A percentile compares a stretch with the other conserved stretches of the same genome.
Evolutionary conservation across 106 monocot genomes (phyloP).

Genomic region (Dioscorea dumetorum): DNA sequence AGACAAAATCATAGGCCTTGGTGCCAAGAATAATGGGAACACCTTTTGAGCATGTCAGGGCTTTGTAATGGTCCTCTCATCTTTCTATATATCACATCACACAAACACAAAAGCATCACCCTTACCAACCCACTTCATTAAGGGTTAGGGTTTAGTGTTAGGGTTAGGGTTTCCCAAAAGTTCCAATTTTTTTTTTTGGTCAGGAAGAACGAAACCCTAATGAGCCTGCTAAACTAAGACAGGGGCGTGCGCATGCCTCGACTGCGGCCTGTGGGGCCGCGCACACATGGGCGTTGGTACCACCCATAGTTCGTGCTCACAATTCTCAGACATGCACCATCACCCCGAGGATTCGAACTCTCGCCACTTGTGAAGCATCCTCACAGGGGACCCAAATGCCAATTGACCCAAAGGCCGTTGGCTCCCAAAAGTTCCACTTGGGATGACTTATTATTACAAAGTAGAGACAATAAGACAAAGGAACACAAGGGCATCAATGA

Average conservation of each 20-base stretch:
- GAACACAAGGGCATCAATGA: constrained; percentile 25
- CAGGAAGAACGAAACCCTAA: too few species aligned
- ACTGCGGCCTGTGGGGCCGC: too few species aligned
- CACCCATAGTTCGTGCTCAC: too few species aligned
- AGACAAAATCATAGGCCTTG: constrained; percentile 41
- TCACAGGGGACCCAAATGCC: too few species aligned
- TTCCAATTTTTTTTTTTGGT: too few species aligned
- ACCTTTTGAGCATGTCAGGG: constrained; percentile 11
- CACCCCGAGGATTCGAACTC: too few species aligned
- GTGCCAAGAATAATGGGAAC: constrained; percentile 40
- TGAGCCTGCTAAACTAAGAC: too few species aligned
- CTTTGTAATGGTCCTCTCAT: background rate
- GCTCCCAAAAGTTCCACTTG: constrained; percentile 1
- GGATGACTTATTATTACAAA: background rate
- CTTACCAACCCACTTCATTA: constrained; percentile 14
- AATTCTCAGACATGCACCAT: too few species aligned
- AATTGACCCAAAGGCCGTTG: too few species aligned
- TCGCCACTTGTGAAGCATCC: too few species aligned
- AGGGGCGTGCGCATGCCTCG: too few species aligned
- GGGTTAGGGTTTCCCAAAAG: constrained; percentile 8
- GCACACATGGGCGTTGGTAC: too few species aligned
- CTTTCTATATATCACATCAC: background rate
- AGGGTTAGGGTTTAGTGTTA: background rate
- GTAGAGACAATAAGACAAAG: constrained; percentile 3
- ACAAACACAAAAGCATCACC: background rate